These are phyloP conservation scores for Ensete ventricosum DNA, from an alignment of 176 grass and related monocot species.

Conservation along the genomic window DNA sequence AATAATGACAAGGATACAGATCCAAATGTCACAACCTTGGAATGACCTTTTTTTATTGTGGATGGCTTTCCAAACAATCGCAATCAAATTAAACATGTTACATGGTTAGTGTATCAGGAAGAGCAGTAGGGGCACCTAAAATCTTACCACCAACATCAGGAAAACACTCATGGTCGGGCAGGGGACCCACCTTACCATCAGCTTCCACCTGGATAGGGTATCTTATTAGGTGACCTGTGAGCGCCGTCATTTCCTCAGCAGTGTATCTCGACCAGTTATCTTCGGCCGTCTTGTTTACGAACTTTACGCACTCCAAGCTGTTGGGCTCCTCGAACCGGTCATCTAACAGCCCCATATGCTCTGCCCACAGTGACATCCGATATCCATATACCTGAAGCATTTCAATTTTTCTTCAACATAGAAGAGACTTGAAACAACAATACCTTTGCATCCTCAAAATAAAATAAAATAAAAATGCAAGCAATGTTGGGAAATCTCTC, in stretches of 20 bases:
- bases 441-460: background rate
- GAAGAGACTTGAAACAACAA: background rate
- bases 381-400: conserved; percentile 69
- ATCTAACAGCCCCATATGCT: conserved; percentile 66
- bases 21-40: background rate
- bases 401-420: background rate
- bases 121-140: conserved; percentile 45
- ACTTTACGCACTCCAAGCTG: conserved; percentile 47
- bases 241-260: conserved; percentile 27
- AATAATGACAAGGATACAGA: background rate
- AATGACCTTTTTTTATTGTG: background rate
- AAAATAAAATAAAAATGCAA: background rate
- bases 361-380: conserved; percentile 77
- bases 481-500: background rate
- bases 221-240: conserved; percentile 75
- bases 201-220: conserved; percentile 71
- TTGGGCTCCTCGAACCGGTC: conserved; percentile 48
- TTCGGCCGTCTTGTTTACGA: conserved; percentile 60
- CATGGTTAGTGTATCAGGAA: conserved; percentile 81
- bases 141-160: conserved; percentile 85
- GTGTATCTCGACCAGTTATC: conserved; percentile 59
- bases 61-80: background rate
- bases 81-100: conserved; percentile 3
- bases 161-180: conserved; percentile 58
- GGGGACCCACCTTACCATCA: conserved; percentile 41